A percentile compares a stretch with the other conserved stretches of the same genome.
These are phyloP conservation scores for Dryas integrifolia DNA, from an alignment of 331 rosid genomes.

Conservation along the genomic window DNA sequence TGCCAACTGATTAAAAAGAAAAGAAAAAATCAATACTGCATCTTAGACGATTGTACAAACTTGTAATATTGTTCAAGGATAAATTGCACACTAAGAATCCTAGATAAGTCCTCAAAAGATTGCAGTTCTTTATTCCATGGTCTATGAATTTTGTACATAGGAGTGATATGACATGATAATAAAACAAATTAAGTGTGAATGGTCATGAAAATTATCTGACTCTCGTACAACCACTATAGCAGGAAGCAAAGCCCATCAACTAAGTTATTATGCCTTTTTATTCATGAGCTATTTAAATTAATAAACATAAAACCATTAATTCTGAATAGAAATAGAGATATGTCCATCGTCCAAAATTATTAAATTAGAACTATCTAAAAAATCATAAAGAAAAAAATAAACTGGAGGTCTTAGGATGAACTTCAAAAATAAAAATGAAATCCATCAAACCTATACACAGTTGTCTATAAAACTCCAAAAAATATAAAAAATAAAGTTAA, in stretches of 20 bases:
- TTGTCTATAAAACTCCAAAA: not conserved
- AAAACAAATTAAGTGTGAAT: not conserved
- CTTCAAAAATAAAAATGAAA: not conserved
- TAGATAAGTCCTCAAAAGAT: not conserved
- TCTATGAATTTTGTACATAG: not conserved
- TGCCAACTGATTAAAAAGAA: no score
- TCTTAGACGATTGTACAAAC: not conserved
- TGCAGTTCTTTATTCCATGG: not conserved
- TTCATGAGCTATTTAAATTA: not conserved
- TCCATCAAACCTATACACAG: not conserved
- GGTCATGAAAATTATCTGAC: not conserved
- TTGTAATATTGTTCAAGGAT: not conserved
- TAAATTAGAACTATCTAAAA: not conserved
- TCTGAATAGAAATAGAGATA: not conserved
- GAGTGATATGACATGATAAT: not conserved
- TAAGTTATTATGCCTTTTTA: not conserved
- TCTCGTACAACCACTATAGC: not conserved
- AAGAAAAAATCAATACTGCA: not conserved
- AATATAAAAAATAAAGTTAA: slow-evolving; percentile 1
- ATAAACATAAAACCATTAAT: not conserved
- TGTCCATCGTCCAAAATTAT: not conserved
- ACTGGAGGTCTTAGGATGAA: not conserved
- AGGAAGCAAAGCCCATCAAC: not conserved
- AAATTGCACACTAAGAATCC: not conserved
- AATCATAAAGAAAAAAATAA: not conserved